Evolutionary conservation across 1,284 basidiomycete species (phyloP), one percentile per base, ranked within the genome.

Genomic region (Trichosporon sp.): DNA sequence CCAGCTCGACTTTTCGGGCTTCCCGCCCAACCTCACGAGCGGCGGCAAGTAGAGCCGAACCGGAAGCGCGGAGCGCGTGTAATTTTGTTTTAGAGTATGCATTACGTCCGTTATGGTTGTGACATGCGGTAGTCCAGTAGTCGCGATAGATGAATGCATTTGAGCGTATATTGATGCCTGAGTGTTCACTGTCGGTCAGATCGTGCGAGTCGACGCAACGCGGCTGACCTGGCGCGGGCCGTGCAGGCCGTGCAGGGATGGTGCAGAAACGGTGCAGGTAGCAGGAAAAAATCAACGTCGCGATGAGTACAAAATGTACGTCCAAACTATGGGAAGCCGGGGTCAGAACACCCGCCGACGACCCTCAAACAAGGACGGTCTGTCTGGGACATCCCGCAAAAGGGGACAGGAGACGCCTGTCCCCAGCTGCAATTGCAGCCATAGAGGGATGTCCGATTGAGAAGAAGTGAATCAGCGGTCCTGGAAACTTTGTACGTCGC

Each of bases 1-100:
- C 71, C 96, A 98, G 86, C 91, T 94, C 70, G 96, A 99, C 84
- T 99, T 98, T 83, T 83, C 91, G 38, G 92, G 92, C 2, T 97
- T 98, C 85, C 95, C 95, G 14, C 86, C 90, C 14, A 90, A 89
- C 68, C 83, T 96, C 78, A 95, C 92, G 2, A 78, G 76, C 19
- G 78, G 78, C 3, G 78, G 76, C 72, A 79, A 68, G 48, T n/a
- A 31, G 4, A 6, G 37, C 65, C 31, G 31, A 12, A 11, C 31
- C 12, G 12, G 26, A 26, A 26, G 59, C 19, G 59, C 16, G 3
- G 64, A 65, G 19, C 40, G 38, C 14, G 38, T 65, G 38, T 65
- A 46, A 31, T 46, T 46, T 59, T 35, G 56, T 61, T 54, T 32
- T 68, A 59, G 67, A 61, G 67, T 40, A 40, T 59, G 54, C 67